Percentiles rank a stretch among this genome's conserved stretches.
Evolutionary conservation across 352 stramenopile genomes (phyloP).

Genomic region (Globisporangium rhizosaccharum): DNA sequence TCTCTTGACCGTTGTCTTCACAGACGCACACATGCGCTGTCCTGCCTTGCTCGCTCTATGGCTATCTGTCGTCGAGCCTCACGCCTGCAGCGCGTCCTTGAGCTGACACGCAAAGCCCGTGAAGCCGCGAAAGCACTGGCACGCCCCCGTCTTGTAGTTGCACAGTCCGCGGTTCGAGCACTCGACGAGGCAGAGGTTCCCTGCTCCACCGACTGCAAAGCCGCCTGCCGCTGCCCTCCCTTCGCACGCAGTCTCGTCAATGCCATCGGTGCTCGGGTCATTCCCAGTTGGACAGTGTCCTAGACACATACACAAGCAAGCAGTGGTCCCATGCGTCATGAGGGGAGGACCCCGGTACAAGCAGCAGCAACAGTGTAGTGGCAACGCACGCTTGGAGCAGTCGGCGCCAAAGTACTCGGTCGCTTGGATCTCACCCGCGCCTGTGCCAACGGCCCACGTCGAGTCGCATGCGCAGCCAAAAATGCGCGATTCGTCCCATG

Average conservation of each 20-base stretch:
- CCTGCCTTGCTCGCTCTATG: background rate
- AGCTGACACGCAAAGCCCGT: constrained; percentile 50
- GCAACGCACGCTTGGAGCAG: constrained; percentile 64
- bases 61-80: background rate
- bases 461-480: constrained; percentile 89
- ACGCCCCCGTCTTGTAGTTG: constrained; percentile 81
- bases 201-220: constrained; percentile 29
- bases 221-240: constrained; percentile 37
- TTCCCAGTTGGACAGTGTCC: constrained; percentile 79
- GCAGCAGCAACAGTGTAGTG: background rate
- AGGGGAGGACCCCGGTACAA: too few relatives aligned
- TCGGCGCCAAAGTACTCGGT: constrained; percentile 88
- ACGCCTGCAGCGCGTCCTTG: constrained; percentile 23
- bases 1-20: too few relatives aligned
- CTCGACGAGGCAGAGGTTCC: constrained; percentile 90
- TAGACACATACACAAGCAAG: constrained; percentile 13
- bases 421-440: constrained; percentile 63
- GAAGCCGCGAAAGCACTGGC: constrained; percentile 86
- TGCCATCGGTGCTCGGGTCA: constrained; percentile 49
- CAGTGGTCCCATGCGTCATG: background rate
- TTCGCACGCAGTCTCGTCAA: constrained; percentile 75
- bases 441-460: constrained; percentile 74
- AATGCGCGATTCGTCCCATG: constrained; percentile 90
- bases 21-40: too few relatives aligned
- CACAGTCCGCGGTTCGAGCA: constrained; percentile 91